Evolutionary conservation across 768 basidiomycete genomes (phyloP).

Genomic region (Pulveroboletus ravenelii): DNA sequence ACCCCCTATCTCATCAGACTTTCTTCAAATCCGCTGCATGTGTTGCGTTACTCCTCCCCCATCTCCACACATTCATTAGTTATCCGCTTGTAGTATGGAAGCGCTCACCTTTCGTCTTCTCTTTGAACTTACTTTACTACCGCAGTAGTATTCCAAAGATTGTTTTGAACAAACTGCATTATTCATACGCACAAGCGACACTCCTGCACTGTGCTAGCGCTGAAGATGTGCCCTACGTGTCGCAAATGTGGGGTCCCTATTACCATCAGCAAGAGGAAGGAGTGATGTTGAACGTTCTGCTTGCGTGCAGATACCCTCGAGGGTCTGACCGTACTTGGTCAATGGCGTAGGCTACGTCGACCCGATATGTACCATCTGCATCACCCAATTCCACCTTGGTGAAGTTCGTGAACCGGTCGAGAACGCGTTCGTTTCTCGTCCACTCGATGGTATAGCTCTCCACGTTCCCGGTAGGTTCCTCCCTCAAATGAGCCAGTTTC

Average conservation of each 20-base stretch:
- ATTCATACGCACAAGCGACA: slow-evolving; percentile 14
- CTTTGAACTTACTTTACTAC: slow-evolving; percentile 19
- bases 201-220: background rate
- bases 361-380: slow-evolving; percentile 38
- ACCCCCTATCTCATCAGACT: slow-evolving; percentile 14
- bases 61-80: slow-evolving; percentile 22
- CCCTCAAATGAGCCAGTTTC: slow-evolving; percentile 55
- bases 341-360: slow-evolving; percentile 48
- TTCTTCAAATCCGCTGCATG: slow-evolving; percentile 9
- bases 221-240: background rate
- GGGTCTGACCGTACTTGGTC: slow-evolving; percentile 53
- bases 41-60: slow-evolving; percentile 4
- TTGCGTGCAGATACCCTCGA: slow-evolving; percentile 28
- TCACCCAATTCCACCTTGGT: slow-evolving; percentile 44
- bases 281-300: slow-evolving; percentile 13
- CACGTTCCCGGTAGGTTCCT: slow-evolving; percentile 21
- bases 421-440: slow-evolving; percentile 42
- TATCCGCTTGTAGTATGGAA: slow-evolving; percentile 24
- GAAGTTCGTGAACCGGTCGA: slow-evolving; percentile 46
- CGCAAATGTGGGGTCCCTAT: background rate
- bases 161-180: slow-evolving; percentile 13
- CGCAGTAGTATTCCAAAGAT: slow-evolving; percentile 18
- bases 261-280: slow-evolving; percentile 1
- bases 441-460: slow-evolving; percentile 57
- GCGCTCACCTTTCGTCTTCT: slow-evolving; percentile 9